phyloP scores from a whole-genome alignment of 352 stramenopile species.

The Bremia lactucae region DNA sequence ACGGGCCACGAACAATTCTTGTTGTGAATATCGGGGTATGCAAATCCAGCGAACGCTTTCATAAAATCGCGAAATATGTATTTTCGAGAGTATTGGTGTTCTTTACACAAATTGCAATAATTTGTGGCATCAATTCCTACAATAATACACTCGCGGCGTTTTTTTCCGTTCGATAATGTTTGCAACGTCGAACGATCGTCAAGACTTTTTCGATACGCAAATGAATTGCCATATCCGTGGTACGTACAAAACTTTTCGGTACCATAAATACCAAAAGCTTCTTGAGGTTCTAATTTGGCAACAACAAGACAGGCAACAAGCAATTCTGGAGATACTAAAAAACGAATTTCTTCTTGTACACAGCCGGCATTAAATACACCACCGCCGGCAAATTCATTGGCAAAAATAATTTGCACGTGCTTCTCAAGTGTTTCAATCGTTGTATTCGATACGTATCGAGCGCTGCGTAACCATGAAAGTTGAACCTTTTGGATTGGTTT shows the following conservation, averaged over 20 bases:
- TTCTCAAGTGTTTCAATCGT: slow-evolving; percentile 55
- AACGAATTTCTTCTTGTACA: slow-evolving; percentile 81
- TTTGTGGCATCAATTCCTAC: slow-evolving; percentile 66
- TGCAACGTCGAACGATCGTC: slow-evolving; percentile 23
- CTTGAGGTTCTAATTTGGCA: slow-evolving; percentile 45
- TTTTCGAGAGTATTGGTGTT: slow-evolving; percentile 32
- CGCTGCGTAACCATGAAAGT: slow-evolving; percentile 6
- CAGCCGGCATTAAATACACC: slow-evolving; percentile 61
- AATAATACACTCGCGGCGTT: slow-evolving; percentile 44
- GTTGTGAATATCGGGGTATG: slow-evolving; percentile 18
- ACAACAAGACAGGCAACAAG: slow-evolving; percentile 57
- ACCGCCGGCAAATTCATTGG: slow-evolving; percentile 69
- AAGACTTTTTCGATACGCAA: slow-evolving; percentile 34
- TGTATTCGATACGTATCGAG: slow-evolving; percentile 23
- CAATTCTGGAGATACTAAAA: slow-evolving; percentile 61
- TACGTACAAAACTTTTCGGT: slow-evolving; percentile 50
- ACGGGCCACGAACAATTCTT: slow-evolving; percentile 30
- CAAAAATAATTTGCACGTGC: slow-evolving; percentile 75
- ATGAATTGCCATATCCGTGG: slow-evolving; percentile 48
- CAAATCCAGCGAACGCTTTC: slow-evolving; percentile 60
- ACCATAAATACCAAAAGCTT: slow-evolving; percentile 63
- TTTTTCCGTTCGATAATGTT: slow-evolving; percentile 1
- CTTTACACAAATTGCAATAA: slow-evolving; percentile 29
- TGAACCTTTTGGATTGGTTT: not conserved
- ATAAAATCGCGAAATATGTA: slow-evolving; percentile 55